Conservation (phyloP, 192 early-diverging fungal genomes). For the Irineochytrium annulatum region DNA sequence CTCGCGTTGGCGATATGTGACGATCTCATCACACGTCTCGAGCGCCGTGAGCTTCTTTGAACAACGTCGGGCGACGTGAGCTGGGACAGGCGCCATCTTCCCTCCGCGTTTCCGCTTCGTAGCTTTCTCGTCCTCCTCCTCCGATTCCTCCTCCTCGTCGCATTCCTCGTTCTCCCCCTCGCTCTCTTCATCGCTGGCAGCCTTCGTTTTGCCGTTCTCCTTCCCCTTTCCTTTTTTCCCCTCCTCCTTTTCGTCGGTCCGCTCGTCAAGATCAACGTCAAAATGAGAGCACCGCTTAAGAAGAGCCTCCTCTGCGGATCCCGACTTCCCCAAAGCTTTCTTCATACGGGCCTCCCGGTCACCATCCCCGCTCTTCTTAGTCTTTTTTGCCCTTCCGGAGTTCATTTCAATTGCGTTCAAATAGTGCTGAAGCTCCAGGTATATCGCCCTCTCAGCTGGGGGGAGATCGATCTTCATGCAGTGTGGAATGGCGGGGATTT, state of each 20-base stretch:
- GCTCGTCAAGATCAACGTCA: constrained; percentile 29
- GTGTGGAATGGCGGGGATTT: constrained; percentile 31
- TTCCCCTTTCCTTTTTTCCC: background rate
- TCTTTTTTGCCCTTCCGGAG: constrained; percentile 32
- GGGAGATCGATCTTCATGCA: constrained; percentile 23
- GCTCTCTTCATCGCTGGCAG: background rate
- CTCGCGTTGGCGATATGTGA: constrained; percentile 26
- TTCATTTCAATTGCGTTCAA: constrained; percentile 42
- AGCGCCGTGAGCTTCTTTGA: constrained; percentile 12
- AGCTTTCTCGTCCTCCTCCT: background rate
- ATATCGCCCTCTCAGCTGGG: constrained; percentile 39
- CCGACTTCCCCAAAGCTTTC: constrained; percentile 27
- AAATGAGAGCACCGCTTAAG: constrained; percentile 47
- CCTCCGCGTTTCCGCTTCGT: background rate
- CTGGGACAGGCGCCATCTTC: background rate
- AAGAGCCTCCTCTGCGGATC: constrained; percentile 40
- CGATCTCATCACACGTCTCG: constrained; percentile 37
- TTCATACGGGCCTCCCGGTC: constrained; percentile 33
- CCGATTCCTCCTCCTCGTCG: constrained; percentile 6
- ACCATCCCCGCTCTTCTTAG: constrained; percentile 23
- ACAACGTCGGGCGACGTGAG: background rate
- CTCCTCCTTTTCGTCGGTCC: background rate
- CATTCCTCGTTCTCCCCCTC: background rate
- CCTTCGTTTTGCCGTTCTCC: background rate
- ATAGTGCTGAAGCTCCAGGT: constrained; percentile 45